Evolutionary conservation across 495 filamentous ascomycete species (phyloP), one percentile per base, ranked within the genome.

Genomic region (Tirmania nivea): DNA sequence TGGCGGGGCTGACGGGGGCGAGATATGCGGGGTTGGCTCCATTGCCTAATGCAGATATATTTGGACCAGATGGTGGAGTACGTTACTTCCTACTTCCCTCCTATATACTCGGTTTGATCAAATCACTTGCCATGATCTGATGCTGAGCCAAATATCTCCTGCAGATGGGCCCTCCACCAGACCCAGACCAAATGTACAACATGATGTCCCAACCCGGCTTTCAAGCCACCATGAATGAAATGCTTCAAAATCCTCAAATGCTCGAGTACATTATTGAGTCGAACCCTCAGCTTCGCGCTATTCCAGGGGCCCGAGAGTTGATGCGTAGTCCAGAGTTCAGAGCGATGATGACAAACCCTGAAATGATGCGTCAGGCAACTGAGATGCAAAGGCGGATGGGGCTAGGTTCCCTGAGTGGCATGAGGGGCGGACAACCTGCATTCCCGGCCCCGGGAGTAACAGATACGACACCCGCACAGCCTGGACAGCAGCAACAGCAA

Each of bases 61-160:
- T 99, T 68, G 92, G 92, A 16, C 84, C 89, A 48, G 92, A 99
- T 68, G 90, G 90, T 56, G 92, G 92, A 42, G 92, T 96, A 75
- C 75, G 89, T 80, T 45, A n/a, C 16, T 20, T 51, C 42, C 12
- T 34, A 21, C 21, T 31, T 35, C 2, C 16, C 34, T 36, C 35
- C 37, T 42, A 12, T 25, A 50, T 11, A 25, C 20, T 10, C 42
- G 16, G 37, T 12, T 54, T 25, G 36, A 42, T 50, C 51, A 45
- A 19, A 31, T 31, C 25, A 31, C 2, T 31, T 31, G 25, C 7
- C 25, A 31, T 31, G 25, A 31, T 39, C 25, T 34, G 10, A 50
- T 42, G 21, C 20, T 50, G n/a, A 35, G 16, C 25, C 3, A 31
- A 31, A 31, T 31, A 31, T 31, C 4, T 6, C 19, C 1, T 55